Evolutionary conservation across 441 rosid genomes (phyloP).

Genomic region (Brassica balearica): DNA sequence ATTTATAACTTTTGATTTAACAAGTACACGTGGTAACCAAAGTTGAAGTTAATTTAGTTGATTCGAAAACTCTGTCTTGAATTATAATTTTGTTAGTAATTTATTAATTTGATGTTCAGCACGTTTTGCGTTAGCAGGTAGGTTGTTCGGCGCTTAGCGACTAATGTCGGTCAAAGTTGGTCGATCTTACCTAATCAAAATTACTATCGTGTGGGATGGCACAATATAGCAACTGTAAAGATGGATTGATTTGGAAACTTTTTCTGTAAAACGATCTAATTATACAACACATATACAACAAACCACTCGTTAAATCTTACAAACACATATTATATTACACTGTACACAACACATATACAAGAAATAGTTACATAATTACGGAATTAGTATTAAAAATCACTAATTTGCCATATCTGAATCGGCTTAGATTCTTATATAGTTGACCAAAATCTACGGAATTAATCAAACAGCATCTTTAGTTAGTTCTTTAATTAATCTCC

Average conservation of each 20-base stretch:
- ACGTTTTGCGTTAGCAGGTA: neutral
- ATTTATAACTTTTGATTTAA: no score
- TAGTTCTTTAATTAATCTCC: conserved; percentile 18
- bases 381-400: neutral
- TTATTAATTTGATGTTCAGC: neutral
- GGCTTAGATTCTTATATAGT: neutral
- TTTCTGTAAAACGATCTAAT: neutral
- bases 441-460: neutral
- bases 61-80: neutral
- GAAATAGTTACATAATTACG: conserved; percentile 14
- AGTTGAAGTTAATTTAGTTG: neutral
- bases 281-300: neutral
- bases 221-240: neutral
- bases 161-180: neutral
- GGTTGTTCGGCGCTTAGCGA: neutral
- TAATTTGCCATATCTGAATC: no score
- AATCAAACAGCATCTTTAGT: neutral
- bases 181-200: neutral
- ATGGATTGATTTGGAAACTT: neutral
- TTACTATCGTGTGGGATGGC: neutral
- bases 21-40: neutral
- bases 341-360: neutral
- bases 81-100: no score
- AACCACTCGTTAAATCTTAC: conserved; percentile 1
- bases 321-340: neutral